Conservation (phyloP, 352 stramenopile species). For the Phytophthora rubi region DNA sequence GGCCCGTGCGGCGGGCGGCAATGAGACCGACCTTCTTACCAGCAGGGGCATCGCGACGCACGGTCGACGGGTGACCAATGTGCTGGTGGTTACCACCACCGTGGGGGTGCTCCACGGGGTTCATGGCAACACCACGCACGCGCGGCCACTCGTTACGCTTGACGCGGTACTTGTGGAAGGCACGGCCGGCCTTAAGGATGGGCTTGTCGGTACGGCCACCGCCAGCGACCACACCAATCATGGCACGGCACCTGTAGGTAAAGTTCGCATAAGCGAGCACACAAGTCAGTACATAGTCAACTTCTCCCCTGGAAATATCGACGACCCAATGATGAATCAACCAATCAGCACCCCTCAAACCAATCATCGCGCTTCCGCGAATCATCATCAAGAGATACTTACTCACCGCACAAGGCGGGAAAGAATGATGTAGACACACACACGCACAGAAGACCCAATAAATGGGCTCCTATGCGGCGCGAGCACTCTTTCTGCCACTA, state of each 20-base stretch:
- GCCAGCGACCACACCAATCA: slow-evolving; percentile 97
- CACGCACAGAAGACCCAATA: slow-evolving; percentile 23
- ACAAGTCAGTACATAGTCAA: slow-evolving; percentile 41
- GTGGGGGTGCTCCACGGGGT: slow-evolving; percentile 99
- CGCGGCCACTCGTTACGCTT: slow-evolving; percentile 99
- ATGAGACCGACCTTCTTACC: slow-evolving; percentile 99
- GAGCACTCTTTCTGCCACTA: slow-evolving; percentile 22
- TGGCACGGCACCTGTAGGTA: slow-evolving; percentile 91
- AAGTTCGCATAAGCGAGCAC: slow-evolving; percentile 31
- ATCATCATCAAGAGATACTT: slow-evolving; percentile 65
- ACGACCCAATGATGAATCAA: neutral
- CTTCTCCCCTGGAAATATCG: slow-evolving; percentile 5
- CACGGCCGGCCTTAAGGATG: slow-evolving; percentile 97
- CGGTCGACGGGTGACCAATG: slow-evolving; percentile 99
- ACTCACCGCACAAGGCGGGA: slow-evolving; percentile 83
- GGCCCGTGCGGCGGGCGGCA: slow-evolving; percentile 96
- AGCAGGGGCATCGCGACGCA: slow-evolving; percentile 91
- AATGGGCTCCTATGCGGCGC: slow-evolving; percentile 26
- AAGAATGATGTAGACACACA: slow-evolving; percentile 54
- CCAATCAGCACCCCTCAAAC: slow-evolving; percentile 7
- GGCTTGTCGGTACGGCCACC: slow-evolving; percentile 99
- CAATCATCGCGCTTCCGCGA: slow-evolving; percentile 12
- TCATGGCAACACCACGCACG: slow-evolving; percentile 99
- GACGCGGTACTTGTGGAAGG: slow-evolving; percentile 98
- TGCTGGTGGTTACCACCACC: slow-evolving; percentile 99